Conservation (phyloP, 768 basidiomycete species). For the Leucocoprinus birnbaumii region DNA sequence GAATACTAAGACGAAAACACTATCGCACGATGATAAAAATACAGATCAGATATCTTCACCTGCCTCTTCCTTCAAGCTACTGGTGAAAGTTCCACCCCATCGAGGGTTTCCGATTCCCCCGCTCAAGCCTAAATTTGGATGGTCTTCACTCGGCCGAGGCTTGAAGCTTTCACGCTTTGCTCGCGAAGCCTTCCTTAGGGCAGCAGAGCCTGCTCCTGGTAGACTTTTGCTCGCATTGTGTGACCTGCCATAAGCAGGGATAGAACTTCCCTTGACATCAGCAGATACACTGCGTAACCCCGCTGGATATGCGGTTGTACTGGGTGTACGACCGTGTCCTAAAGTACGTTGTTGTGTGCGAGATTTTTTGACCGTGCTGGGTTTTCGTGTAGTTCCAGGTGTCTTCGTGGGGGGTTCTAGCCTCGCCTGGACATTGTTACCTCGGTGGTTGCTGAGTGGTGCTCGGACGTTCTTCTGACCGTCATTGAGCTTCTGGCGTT, state of each 20-base stretch:
- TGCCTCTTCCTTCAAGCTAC: conserved; percentile 42
- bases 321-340: conserved; percentile 52
- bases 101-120: conserved; percentile 24
- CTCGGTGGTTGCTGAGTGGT: conserved; percentile 40
- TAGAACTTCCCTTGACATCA: conserved; percentile 9
- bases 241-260: conserved; percentile 15
- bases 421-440: conserved; percentile 12
- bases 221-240: conserved; percentile 18
- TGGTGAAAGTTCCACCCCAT: conserved; percentile 31
- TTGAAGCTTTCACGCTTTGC: conserved; percentile 78
- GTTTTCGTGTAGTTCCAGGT: conserved; percentile 27
- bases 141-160: conserved; percentile 74
- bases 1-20: conserved; percentile 10
- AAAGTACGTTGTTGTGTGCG: conserved; percentile 52
- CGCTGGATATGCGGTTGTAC: conserved; percentile 22
- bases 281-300: conserved; percentile 15
- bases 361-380: conserved; percentile 42
- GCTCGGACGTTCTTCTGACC: conserved; percentile 24
- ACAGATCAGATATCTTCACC: conserved; percentile 30
- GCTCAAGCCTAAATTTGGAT: conserved; percentile 24
- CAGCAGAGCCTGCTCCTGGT: conserved; percentile 23
- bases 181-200: conserved; percentile 46
- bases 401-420: conserved; percentile 41
- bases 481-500: conserved; percentile 58
- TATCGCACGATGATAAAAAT: conserved; percentile 15